These are phyloP conservation scores for Ophidiomyces ophidiicola DNA, from an alignment of 2,329 filamentous ascomycete species.

Conservation along the genomic window DNA sequence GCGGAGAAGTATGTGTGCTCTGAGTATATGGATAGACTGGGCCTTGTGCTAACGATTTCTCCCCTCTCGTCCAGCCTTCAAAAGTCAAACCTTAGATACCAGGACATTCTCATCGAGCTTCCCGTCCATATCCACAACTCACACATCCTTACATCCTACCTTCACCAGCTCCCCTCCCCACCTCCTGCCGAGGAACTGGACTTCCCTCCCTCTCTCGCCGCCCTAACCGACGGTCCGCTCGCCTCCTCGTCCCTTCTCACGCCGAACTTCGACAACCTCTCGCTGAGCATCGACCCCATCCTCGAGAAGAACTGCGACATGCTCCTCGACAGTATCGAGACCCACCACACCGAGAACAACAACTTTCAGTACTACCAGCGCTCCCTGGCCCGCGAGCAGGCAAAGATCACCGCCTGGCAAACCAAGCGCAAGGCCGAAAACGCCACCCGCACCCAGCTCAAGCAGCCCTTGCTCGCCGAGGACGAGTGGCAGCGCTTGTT, in stretches of 20 bases:
- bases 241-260: slow-evolving; percentile 55
- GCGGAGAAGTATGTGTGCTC: slow-evolving; percentile 63
- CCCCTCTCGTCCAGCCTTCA: slow-evolving; percentile 53
- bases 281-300: slow-evolving; percentile 91
- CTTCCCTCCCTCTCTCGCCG: slow-evolving; percentile 65
- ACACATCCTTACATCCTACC: slow-evolving; percentile 85
- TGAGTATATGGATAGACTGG: background rate
- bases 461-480: slow-evolving; percentile 80
- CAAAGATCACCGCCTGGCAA: slow-evolving; percentile 95
- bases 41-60: background rate
- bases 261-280: slow-evolving; percentile 79
- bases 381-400: slow-evolving; percentile 82
- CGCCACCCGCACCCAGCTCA: slow-evolving; percentile 66
- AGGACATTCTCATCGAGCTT: slow-evolving; percentile 84
- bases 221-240: slow-evolving; percentile 55
- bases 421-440: slow-evolving; percentile 95
- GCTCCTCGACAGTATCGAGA: slow-evolving; percentile 90
- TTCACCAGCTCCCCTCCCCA: slow-evolving; percentile 73
- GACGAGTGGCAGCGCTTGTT: slow-evolving; percentile 98
- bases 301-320: slow-evolving; percentile 97
- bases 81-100: slow-evolving; percentile 86
- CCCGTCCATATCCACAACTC: slow-evolving; percentile 91
- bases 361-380: slow-evolving; percentile 98
- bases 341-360: slow-evolving; percentile 96
- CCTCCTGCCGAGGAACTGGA: slow-evolving; percentile 55